Evolutionary conservation across 2,329 filamentous ascomycete genomes (phyloP), one percentile per base, ranked within the genome.

Genomic region (Xylariaceae sp.): DNA sequence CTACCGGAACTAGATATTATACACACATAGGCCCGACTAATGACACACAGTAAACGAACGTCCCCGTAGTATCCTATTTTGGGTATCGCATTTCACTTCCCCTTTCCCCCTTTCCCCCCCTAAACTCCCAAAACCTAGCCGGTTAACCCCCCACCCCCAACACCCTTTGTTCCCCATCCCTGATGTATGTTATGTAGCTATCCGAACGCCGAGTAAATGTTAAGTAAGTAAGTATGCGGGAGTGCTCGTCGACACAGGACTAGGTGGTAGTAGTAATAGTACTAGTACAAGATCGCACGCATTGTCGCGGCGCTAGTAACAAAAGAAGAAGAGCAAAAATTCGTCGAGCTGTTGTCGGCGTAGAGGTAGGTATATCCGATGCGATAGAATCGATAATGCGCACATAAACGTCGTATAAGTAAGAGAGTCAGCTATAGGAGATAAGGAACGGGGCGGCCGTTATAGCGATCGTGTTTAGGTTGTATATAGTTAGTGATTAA

Each of bases 361-460:
- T 14, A 44, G 44, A 40, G 20, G 47, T 54, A 26, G 23, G n/a
- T n/a, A 56, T 59, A 54, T 50, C 44, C 32, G 37, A 50, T 59
- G 37, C 44, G 50, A 43, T 47, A 54, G 29, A 29, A 49, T 40
- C 16, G 41, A 58, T 48, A 44, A 52, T 52, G 18, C n/a, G 23
- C n/a, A n/a, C n/a, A n/a, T 9, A 48, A 26, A 45, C 29, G 21
- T 41, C 21, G 23, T 44, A 29, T 43, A 48, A 29, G 20, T 52
- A 46, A 37, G 44, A 43, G 26, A 49, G 32, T 20, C 21, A 40
- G 21, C 20, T 7, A 21, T 12, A 44, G 14, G 40, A 48, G 12
- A 29, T 40, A 32, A 48, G 44, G 14, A 37, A 37, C 6, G 23
- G 32, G 6, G 14, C 32, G 5, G 32, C 32, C 32, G 32, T 50